Conservation (phyloP, 768 basidiomycete species). For the Arthromyces matolae region DNA sequence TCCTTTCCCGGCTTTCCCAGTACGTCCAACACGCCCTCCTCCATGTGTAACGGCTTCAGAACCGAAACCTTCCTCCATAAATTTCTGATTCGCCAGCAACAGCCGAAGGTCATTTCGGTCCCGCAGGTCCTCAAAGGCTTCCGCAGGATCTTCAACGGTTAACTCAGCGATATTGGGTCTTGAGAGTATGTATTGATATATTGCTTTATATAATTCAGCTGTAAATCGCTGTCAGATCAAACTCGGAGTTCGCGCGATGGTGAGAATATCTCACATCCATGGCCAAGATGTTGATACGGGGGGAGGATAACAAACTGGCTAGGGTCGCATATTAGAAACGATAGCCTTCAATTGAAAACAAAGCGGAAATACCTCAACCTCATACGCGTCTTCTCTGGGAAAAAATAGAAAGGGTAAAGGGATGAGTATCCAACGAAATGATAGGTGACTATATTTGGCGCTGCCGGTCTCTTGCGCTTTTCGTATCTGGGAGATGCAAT, state of each 20-base stretch:
- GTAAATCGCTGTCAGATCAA: conserved; percentile 3
- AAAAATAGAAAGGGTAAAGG: conserved; percentile 93
- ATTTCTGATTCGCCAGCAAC: conserved; percentile 59
- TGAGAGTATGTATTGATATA: conserved; percentile 72
- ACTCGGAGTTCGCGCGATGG: neutral
- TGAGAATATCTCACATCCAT: conserved; percentile 77
- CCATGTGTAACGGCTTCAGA: conserved; percentile 40
- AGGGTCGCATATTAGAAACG: conserved; percentile 9
- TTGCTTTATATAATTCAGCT: conserved; percentile 87
- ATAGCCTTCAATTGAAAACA: neutral
- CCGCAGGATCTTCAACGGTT: conserved; percentile 96
- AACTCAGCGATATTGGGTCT: conserved; percentile 78
- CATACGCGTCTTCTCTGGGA: conserved; percentile 85
- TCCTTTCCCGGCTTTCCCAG: conserved; percentile 41
- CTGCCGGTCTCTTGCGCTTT: conserved; percentile 61
- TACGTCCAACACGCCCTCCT: conserved; percentile 46
- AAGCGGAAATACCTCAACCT: conserved; percentile 75
- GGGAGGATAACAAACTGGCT: conserved; percentile 94
- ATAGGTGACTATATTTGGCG: conserved; percentile 56
- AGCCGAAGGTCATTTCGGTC: conserved; percentile 88
- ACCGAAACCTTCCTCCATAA: conserved; percentile 72
- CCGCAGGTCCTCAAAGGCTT: conserved; percentile 94
- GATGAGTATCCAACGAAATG: conserved; percentile 96
- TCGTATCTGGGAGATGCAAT: conserved; percentile 58
- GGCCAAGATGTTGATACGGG: conserved; percentile 85